Conservation (phyloP, 805 yeast genomes). For the Spathaspora arborariae region DNA sequence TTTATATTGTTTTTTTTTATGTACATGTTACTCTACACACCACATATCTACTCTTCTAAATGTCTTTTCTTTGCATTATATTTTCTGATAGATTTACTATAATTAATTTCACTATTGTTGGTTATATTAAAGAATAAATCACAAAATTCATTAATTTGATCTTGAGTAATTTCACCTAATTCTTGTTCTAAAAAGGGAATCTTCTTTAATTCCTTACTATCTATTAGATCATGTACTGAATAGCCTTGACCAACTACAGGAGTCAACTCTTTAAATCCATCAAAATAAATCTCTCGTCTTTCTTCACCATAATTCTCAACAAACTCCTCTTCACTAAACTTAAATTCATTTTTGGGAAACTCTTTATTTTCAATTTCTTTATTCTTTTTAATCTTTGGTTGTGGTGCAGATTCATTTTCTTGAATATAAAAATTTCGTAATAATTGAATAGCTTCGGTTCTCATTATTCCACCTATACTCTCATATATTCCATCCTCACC, state of each 20-base stretch:
- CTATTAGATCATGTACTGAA: slow-evolving; percentile 13
- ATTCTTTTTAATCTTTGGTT: slow-evolving; percentile 68
- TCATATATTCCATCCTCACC: slow-evolving; percentile 37
- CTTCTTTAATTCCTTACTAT: slow-evolving; percentile 6
- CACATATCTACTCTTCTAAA: slow-evolving; percentile 2
- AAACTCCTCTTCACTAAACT: slow-evolving; percentile 49
- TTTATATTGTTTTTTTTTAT: no score
- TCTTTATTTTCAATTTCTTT: slow-evolving; percentile 53
- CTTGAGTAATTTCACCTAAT: slow-evolving; percentile 10
- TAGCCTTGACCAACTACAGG: slow-evolving; percentile 21
- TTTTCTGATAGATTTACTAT: slow-evolving; percentile 15
- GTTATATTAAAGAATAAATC: slow-evolving; percentile 23
- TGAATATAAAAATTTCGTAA: slow-evolving; percentile 79
- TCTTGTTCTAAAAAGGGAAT: slow-evolving; percentile 14
- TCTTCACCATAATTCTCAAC: slow-evolving; percentile 40
- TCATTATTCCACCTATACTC: slow-evolving; percentile 71
- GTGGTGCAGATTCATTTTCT: slow-evolving; percentile 84
- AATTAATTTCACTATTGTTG: slow-evolving; percentile 20
- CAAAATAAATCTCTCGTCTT: slow-evolving; percentile 12
- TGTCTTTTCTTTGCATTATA: slow-evolving; percentile 9
- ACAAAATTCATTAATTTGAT: slow-evolving; percentile 19
- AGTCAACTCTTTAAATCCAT: slow-evolving; percentile 21
- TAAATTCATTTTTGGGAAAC: slow-evolving; percentile 56
- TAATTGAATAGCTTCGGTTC: slow-evolving; percentile 80
- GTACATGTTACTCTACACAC: no score